These are phyloP conservation scores for Komagataella ulmi DNA, from an alignment of 805 yeast species.

Conservation along the genomic window DNA sequence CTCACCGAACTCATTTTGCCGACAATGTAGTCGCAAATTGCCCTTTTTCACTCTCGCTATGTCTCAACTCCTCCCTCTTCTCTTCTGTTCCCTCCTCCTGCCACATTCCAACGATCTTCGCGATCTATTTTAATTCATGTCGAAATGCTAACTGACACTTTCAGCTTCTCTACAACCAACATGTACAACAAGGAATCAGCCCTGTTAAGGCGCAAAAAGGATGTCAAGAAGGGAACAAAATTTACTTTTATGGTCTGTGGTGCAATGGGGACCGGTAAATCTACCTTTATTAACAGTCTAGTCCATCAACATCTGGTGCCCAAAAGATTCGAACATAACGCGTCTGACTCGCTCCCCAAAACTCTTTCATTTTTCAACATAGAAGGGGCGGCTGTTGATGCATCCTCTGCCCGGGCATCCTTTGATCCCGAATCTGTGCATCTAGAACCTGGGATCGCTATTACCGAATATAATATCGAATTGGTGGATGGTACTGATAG, in stretches of 20 bases:
- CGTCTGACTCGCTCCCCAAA: slow-evolving; percentile 19
- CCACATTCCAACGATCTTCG: background rate
- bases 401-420: slow-evolving; percentile 30
- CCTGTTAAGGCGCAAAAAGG: slow-evolving; percentile 39
- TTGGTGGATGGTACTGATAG: slow-evolving; percentile 44
- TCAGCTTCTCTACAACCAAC: background rate
- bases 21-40: background rate
- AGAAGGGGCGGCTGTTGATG: slow-evolving; percentile 33
- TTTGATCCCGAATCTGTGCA: slow-evolving; percentile 50
- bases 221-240: slow-evolving; percentile 58
- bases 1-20: no score
- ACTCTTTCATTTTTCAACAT: slow-evolving; percentile 48
- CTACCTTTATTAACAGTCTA: slow-evolving; percentile 60
- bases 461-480: slow-evolving; percentile 53
- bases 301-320: slow-evolving; percentile 49
- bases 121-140: background rate
- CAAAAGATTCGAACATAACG: slow-evolving; percentile 31
- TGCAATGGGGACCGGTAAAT: slow-evolving; percentile 64
- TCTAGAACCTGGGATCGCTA: slow-evolving; percentile 64
- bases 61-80: background rate
- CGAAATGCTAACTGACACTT: background rate
- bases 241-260: slow-evolving; percentile 68
- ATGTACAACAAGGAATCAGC: slow-evolving; percentile 7
- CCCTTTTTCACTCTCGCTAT: slow-evolving; percentile 6
- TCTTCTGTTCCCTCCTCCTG: background rate